Conservation (phyloP, 1,284 basidiomycete genomes). For the Microbotryum scabiosae region DNA sequence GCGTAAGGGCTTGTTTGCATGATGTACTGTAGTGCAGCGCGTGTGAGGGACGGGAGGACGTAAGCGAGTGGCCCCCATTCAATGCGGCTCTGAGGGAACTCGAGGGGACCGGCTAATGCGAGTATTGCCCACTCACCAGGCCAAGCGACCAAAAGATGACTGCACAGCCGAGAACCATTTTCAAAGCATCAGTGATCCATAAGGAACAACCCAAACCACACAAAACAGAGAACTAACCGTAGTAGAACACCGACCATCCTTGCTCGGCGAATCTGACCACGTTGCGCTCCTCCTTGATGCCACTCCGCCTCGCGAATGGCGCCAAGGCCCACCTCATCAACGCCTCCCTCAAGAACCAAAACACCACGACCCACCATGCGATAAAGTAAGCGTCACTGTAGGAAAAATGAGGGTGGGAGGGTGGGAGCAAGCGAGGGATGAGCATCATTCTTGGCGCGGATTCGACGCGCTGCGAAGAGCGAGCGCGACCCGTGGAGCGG, state of each 20-base stretch:
- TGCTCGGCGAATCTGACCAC: conserved; percentile 88
- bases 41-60: background rate
- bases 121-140: conserved; percentile 54
- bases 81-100: background rate
- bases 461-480: background rate
- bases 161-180: conserved; percentile 1
- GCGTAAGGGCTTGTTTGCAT: conserved; percentile 62
- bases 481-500: background rate
- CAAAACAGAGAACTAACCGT: conserved; percentile 35
- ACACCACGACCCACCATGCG: conserved; percentile 62
- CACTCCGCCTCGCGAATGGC: conserved; percentile 64
- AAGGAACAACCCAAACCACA: background rate
- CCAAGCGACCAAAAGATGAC: conserved; percentile 64
- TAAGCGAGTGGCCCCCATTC: background rate
- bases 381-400: conserved; percentile 52
- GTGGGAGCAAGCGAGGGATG: background rate
- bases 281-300: conserved; percentile 39
- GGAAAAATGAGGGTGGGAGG: background rate
- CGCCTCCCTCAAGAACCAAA: conserved; percentile 70
- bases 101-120: conserved; percentile 11
- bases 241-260: conserved; percentile 81
- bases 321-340: conserved; percentile 62
- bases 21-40: conserved; percentile 55
- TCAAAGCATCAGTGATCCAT: background rate
- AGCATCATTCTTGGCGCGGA: background rate